phyloP scores from a whole-genome alignment of 2,329 filamentous ascomycete species.

The Nigrospora sphaerica region DNA sequence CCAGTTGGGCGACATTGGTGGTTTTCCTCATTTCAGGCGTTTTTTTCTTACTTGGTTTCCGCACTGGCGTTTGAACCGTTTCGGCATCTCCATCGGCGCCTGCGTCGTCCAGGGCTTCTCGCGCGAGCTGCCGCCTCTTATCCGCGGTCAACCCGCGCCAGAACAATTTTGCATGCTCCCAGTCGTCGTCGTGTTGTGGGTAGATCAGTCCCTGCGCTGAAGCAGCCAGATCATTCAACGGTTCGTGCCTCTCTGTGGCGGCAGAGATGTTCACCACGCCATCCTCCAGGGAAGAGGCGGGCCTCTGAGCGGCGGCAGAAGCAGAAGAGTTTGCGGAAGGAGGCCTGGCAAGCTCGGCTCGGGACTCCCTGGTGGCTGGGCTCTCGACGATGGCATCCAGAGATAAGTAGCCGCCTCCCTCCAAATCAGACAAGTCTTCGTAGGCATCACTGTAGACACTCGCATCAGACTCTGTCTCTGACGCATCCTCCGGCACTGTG shows the following conservation, averaged over 20 bases:
- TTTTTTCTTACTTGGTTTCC: slow-evolving; percentile 26
- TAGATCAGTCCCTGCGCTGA: too few relatives aligned
- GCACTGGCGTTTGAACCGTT: slow-evolving; percentile 18
- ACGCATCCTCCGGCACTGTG: slow-evolving; percentile 26
- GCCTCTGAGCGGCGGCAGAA: background rate
- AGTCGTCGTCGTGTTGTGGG: slow-evolving; percentile 33
- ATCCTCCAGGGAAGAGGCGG: background rate
- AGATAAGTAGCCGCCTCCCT: slow-evolving; percentile 63
- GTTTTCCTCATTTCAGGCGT: slow-evolving; percentile 26
- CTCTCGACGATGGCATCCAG: slow-evolving; percentile 65
- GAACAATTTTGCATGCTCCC: slow-evolving; percentile 62
- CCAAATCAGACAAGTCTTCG: slow-evolving; percentile 61
- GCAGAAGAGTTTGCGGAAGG: background rate
- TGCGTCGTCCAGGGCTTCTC: slow-evolving; percentile 47
- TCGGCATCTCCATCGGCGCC: slow-evolving; percentile 39
- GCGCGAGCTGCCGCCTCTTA: slow-evolving; percentile 55
- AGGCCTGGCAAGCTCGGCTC: background rate
- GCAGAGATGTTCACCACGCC: too few relatives aligned
- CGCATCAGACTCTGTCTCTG: slow-evolving; percentile 31
- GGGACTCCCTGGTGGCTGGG: slow-evolving; percentile 41
- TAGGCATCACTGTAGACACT: slow-evolving; percentile 69
- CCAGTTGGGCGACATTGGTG: slow-evolving; percentile 3
- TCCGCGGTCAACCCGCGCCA: slow-evolving; percentile 61
- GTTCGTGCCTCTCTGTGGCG: too few relatives aligned
- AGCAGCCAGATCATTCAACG: too few relatives aligned